Percentiles rank a stretch among this genome's conserved stretches.
Evolutionary conservation across 1,284 basidiomycete species (phyloP).

Genomic region (Cryptococcus maquisensis): DNA sequence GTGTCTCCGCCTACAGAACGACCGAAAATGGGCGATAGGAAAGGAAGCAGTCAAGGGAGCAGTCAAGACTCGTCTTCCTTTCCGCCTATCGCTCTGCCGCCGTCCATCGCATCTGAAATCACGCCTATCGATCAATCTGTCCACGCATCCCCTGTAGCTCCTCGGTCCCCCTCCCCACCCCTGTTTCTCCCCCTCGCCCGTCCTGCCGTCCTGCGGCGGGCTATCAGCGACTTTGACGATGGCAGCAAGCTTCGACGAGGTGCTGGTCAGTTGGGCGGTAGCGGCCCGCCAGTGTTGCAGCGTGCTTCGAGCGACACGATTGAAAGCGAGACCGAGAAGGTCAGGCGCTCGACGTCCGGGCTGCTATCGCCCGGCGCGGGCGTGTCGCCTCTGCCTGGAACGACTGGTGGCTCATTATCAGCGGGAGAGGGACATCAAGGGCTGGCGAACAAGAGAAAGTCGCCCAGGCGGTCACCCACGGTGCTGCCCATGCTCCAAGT

Average conservation of each 20-base stretch:
- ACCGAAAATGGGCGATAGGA: not conserved
- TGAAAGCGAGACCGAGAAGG: constrained; percentile 7
- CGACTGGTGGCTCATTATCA: constrained; percentile 1
- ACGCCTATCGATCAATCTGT: not conserved
- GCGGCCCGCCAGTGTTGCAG: constrained; percentile 13
- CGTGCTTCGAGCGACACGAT: constrained; percentile 20
- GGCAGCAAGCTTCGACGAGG: too few relatives aligned
- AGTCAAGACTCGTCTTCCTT: constrained; percentile 1
- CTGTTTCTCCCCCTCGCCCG: constrained; percentile 23
- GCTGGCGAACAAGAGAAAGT: constrained; percentile 12
- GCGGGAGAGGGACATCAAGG: too few relatives aligned
- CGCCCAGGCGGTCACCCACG: constrained; percentile 17
- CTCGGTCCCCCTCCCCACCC: constrained; percentile 13
- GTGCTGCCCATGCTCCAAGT: not conserved
- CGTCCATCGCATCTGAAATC: constrained; percentile 8
- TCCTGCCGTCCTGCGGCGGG: constrained; percentile 23
- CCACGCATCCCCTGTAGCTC: not conserved
- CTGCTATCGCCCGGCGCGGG: too few relatives aligned
- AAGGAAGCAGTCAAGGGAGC: not conserved
- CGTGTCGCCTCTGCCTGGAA: too few relatives aligned
- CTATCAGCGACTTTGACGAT: constrained; percentile 29
- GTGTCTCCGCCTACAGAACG: not conserved
- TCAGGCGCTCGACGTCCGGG: not conserved
- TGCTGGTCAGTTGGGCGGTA: not conserved
- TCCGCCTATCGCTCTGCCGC: constrained; percentile 19